These are phyloP conservation scores for Vicia sativa DNA, from an alignment of 306 rosid species.

Conservation along the genomic window DNA sequence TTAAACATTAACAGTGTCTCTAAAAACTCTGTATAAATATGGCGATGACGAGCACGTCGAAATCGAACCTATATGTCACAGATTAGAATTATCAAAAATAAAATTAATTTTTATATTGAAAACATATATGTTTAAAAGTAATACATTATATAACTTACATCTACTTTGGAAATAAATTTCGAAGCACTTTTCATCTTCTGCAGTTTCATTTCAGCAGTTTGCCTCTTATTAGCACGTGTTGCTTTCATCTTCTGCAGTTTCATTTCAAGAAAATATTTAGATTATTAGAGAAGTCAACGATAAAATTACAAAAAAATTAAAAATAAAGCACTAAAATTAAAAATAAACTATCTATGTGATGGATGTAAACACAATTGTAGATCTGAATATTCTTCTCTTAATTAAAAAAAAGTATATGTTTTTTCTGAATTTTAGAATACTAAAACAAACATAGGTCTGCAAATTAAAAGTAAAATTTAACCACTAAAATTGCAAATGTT, in stretches of 20 bases:
- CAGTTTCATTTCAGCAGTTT: neutral
- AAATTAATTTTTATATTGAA: neutral
- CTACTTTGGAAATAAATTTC: neutral
- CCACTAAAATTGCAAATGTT: too few relatives aligned
- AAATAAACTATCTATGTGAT: too few relatives aligned
- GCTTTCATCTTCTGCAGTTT: neutral
- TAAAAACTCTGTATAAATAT: neutral
- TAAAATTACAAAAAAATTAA: too few relatives aligned
- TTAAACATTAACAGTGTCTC: neutral
- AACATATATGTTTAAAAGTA: neutral
- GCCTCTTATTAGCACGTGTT: neutral
- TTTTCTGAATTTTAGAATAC: too few relatives aligned
- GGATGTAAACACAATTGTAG: too few relatives aligned
- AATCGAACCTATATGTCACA: neutral
- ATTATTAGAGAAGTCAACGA: too few relatives aligned
- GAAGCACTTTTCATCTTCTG: too few relatives aligned
- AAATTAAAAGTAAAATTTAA: too few relatives aligned
- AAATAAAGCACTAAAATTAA: too few relatives aligned
- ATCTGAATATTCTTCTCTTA: too few relatives aligned
- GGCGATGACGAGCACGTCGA: neutral
- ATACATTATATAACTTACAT: neutral
- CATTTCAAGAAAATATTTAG: neutral
- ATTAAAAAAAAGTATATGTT: too few relatives aligned
- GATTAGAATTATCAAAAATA: neutral
- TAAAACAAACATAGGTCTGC: too few relatives aligned